Base-by-base conservation (phyloP, 192 early-diverging fungal genomes). In the Podila minutissima region DNA sequence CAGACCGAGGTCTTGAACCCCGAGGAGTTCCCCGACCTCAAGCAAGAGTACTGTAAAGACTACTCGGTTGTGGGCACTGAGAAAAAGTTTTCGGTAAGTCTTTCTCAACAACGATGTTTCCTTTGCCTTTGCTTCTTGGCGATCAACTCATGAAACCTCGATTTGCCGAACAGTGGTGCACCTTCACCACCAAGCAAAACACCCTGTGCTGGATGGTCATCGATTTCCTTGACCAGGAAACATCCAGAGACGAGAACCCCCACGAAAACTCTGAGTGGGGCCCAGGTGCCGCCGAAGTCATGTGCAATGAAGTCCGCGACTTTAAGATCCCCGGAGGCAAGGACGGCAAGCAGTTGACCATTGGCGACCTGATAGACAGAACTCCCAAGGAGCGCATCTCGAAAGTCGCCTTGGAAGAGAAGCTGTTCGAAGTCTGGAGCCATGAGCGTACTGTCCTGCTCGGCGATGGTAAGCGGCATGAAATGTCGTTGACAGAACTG, bases 131-230 rank as follows among this genome's bases (percentile, higher is more conserved):
- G 32, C 7, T 33, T 37, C 15, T 62, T 33, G 26, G 20, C 20
- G 55, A 15, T 57, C n/a, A 24, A 10, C 55, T 5, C 9, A n/a
- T 57, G 10, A 1, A 50, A 66, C 49, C 33, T 48, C 35, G 0
- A 11, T 4, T 58, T 26, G 0, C n/a, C 9, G 20, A 17, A 41
- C 15, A 60, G 37, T 59, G 55, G 67, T 48, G 51, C 9, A 57
- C 35, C 19, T 71, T 71, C 31, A 71, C 69, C 0, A 64, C 61
- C 9, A 24, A 26, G 4, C 26, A 51, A 15, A 64, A 64, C 8
- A 64, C 62, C 0, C 28, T 71, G 19, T 71, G 69, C 26, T 64
- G 69, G 69, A 71, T 64, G 69, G 69, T 55, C 4, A 4, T 71
- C 41, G 31, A 57, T 12, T n/a, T 57, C 19, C 59, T 71, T 35